A percentile compares a stretch with the other conserved stretches of the same genome.
These are phyloP conservation scores for Colletotrichum sublineola DNA, from an alignment of 2,329 filamentous ascomycete genomes.

Conservation along the genomic window DNA sequence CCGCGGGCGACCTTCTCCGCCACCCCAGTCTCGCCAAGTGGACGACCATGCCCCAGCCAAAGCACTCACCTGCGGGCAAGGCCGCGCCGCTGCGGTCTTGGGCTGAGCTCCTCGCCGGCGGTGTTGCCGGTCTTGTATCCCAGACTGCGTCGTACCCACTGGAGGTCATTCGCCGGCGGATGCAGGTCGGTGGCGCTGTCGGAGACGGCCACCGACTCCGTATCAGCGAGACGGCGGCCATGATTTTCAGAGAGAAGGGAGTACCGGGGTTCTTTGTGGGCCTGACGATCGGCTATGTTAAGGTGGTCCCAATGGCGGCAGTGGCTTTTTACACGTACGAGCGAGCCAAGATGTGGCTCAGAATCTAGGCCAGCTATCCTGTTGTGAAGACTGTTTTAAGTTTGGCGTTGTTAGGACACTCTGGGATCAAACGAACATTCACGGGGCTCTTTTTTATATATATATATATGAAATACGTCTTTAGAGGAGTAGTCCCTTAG, in stretches of 20 bases:
- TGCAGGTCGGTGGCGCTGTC: slow-evolving; percentile 96
- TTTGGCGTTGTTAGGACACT: slow-evolving; percentile 37
- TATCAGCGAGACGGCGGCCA: slow-evolving; percentile 81
- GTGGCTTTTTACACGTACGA: slow-evolving; percentile 76
- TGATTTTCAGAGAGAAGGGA: slow-evolving; percentile 83
- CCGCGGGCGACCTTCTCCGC: slow-evolving; percentile 85
- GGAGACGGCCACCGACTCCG: slow-evolving; percentile 86
- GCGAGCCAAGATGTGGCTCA: slow-evolving; percentile 72
- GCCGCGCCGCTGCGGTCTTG: slow-evolving; percentile 82
- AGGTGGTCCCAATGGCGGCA: slow-evolving; percentile 91
- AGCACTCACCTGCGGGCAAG: slow-evolving; percentile 68
- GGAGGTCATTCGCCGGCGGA: slow-evolving; percentile 90
- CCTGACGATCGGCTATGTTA: slow-evolving; percentile 93
- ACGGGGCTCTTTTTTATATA: background rate
- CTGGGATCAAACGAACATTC: slow-evolving; percentile 38
- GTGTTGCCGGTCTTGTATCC: slow-evolving; percentile 86
- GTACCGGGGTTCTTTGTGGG: slow-evolving; percentile 90
- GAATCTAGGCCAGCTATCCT: slow-evolving; percentile 63
- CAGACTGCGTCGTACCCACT: slow-evolving; percentile 95
- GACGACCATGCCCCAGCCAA: slow-evolving; percentile 78
- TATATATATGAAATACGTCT: slow-evolving; percentile 16
- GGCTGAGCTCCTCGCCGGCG: slow-evolving; percentile 88
- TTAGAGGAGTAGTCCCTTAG: slow-evolving; percentile 14
- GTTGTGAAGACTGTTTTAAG: slow-evolving; percentile 21
- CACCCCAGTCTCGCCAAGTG: slow-evolving; percentile 75